phyloP scores from a whole-genome alignment of 2,329 filamentous ascomycete genomes.

The Didymella segeticola region DNA sequence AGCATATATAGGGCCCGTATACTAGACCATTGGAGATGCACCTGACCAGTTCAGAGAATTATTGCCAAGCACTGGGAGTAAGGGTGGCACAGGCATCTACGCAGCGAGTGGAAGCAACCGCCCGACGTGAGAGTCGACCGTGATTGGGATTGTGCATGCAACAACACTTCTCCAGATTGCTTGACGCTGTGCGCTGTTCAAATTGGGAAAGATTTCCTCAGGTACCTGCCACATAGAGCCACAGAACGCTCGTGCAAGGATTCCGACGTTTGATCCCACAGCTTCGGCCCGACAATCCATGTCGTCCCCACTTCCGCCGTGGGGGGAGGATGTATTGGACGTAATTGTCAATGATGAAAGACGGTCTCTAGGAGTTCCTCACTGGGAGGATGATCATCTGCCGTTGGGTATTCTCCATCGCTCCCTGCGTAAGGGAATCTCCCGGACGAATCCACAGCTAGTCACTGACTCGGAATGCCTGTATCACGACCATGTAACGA shows the following conservation, averaged over 20 bases:
- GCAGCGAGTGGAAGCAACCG: background rate
- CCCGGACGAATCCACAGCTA: background rate
- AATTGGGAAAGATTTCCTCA: background rate
- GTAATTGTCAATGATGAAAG: background rate
- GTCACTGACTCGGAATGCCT: background rate
- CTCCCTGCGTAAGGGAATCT: too few relatives aligned
- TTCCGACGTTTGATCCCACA: background rate
- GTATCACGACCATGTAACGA: background rate
- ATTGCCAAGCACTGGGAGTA: too few relatives aligned
- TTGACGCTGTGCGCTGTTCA: background rate
- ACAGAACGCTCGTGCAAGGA: background rate
- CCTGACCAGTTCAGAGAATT: too few relatives aligned
- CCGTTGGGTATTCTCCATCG: background rate
- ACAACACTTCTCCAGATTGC: too few relatives aligned
- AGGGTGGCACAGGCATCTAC: too few relatives aligned
- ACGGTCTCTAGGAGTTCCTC: background rate
- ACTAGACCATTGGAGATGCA: too few relatives aligned
- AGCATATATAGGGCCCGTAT: background rate
- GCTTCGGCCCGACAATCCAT: background rate
- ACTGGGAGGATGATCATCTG: background rate
- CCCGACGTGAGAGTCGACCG: too few relatives aligned
- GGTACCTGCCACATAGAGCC: background rate
- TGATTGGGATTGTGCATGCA: slow-evolving; percentile 9
- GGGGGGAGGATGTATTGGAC: background rate
- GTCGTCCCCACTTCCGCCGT: background rate